Conservation (phyloP, 441 rosid species). For the Populus hybrid region DNA sequence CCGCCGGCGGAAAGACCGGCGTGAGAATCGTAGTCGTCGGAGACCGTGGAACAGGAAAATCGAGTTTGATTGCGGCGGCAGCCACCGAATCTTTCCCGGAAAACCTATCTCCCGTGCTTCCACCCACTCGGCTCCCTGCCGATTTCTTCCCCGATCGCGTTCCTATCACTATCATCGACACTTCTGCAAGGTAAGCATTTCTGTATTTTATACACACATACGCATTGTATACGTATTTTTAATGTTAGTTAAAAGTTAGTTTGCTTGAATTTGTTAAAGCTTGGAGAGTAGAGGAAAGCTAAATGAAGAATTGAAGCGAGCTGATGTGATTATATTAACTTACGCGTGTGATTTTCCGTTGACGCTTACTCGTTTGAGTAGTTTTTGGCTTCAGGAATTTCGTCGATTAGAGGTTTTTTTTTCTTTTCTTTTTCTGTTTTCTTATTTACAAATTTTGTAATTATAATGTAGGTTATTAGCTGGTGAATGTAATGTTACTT, state of each 20-base stretch:
- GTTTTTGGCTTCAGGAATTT: slow-evolving; percentile 80
- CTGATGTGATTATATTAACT: slow-evolving; percentile 81
- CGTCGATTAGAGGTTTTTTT: slow-evolving; percentile 58
- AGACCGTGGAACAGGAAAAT: slow-evolving; percentile 84
- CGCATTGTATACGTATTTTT: not conserved
- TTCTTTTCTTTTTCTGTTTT: not conserved
- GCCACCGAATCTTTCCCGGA: slow-evolving; percentile 67
- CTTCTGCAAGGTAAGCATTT: slow-evolving; percentile 57
- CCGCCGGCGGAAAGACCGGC: slow-evolving; percentile 43
- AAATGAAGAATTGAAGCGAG: slow-evolving; percentile 59
- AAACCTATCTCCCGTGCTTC: slow-evolving; percentile 66
- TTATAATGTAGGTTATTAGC: not conserved
- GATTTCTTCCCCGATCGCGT: slow-evolving; percentile 83
- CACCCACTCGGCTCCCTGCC: slow-evolving; percentile 71
- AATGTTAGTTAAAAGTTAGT: not conserved
- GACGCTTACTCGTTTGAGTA: slow-evolving; percentile 53
- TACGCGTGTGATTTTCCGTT: slow-evolving; percentile 64
- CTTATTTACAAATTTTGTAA: not conserved
- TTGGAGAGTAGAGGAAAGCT: slow-evolving; percentile 58
- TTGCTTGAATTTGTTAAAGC: slow-evolving; percentile 22
- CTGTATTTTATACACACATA: not conserved
- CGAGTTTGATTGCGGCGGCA: slow-evolving; percentile 84
- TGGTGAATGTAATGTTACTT: not conserved
- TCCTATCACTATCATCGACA: slow-evolving; percentile 73
- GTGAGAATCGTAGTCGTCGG: slow-evolving; percentile 84